Evolutionary conservation across 2,329 filamentous ascomycete species (phyloP).

Genomic region (Fusarium transvaalense): DNA sequence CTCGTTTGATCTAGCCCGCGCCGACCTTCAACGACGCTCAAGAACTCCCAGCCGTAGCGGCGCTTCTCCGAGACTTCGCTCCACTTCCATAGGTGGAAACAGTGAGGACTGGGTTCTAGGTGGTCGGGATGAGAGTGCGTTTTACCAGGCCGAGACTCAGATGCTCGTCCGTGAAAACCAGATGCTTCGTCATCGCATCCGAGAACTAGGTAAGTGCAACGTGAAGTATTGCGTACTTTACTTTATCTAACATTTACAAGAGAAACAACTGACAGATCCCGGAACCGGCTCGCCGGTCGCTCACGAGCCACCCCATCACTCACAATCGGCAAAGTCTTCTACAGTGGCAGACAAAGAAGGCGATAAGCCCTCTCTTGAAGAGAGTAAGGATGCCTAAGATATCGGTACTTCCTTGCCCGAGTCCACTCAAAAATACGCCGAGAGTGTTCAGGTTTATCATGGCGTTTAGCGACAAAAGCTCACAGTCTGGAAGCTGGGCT

Average conservation of each 20-base stretch:
- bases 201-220: conserved; percentile 75
- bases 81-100: conserved; percentile 70
- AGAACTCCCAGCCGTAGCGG: conserved; percentile 70
- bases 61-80: conserved; percentile 67
- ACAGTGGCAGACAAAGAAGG: conserved; percentile 58
- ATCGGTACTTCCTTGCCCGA: background rate
- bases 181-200: conserved; percentile 81
- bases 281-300: conserved; percentile 49
- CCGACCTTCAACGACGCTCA: conserved; percentile 68
- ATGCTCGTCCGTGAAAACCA: conserved; percentile 84
- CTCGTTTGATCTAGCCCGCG: conserved; percentile 70
- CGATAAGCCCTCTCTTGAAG: conserved; percentile 29
- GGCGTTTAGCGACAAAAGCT: conserved; percentile 32
- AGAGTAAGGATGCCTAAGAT: conserved; percentile 34
- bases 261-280: conserved; percentile 65
- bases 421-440: background rate
- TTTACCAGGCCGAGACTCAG: conserved; percentile 86
- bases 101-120: conserved; percentile 72
- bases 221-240: background rate
- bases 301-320: conserved; percentile 63
- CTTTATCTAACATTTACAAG: conserved; percentile 50
- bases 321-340: conserved; percentile 62
- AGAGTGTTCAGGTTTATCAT: conserved; percentile 12
- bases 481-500: conserved; percentile 6
- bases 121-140: conserved; percentile 79